Evolutionary conservation across 495 filamentous ascomycete genomes (phyloP), one percentile per base, ranked within the genome.

Genomic region (Entonaema liquescens): DNA sequence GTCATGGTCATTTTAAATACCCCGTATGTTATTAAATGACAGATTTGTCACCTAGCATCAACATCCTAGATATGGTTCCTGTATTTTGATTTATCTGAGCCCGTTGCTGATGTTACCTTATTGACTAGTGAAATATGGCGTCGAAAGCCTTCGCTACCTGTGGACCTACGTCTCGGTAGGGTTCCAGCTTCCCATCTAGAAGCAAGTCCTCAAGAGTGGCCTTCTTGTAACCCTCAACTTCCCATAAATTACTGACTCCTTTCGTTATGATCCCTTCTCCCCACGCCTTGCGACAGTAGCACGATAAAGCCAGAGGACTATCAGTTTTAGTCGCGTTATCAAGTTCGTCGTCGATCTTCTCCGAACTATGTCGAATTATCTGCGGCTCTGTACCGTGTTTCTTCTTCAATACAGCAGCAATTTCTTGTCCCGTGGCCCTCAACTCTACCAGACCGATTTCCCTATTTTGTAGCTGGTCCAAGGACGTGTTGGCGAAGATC

Each of bases 201-300:
- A 76, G 55, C 29, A 76, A 57, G 9, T 61, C 65, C 2, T 65
- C 62, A 0, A 76, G 60, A 3, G 26, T 74, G 9, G 57, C 58
- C 54, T 76, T 76, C 36, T 64, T 33, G 17, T 74, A 74, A 4
- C 71, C 68, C 13, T 74, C 53, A 2, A 76, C 68, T 7, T 76
- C 74, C 74, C 74, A 74, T 17, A 76, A 65, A n/a, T 76, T 29
- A 17, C 61, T 54, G 4, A 74, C 31, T 11, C 56, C 49, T 12
- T 60, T 62, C 19, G 64, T 52, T 13, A 68, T 4, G 0, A 49
- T 55, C 17, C 74, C 74, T 19, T 52, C 54, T 0, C 64, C 74
- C 74, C 74, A 76, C 2, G 64, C 21, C 21, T 67, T 74, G 13
- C 73, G 69, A 11, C 73, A 75, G 35, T 59, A 60, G 65, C 73